A percentile compares a stretch with the other conserved stretches of the same genome.
phyloP scores from a whole-genome alignment of 2,329 filamentous ascomycete genomes.

The Trichothecium roseum region DNA sequence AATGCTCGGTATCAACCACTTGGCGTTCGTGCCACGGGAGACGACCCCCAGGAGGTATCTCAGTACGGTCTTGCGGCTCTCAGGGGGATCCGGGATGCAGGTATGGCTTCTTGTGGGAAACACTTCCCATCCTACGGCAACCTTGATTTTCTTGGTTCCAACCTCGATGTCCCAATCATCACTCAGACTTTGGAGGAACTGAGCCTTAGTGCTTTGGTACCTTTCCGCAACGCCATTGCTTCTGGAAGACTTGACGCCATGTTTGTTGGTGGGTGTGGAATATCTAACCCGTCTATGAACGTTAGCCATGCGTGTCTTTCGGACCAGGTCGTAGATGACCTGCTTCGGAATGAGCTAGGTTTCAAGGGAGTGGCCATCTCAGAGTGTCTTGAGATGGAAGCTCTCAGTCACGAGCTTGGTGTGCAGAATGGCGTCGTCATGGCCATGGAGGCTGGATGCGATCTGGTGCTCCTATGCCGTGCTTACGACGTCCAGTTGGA shows the following conservation, averaged over 20 bases:
- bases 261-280: constrained; percentile 91
- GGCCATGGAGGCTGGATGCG: constrained; percentile 93
- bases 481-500: constrained; percentile 85
- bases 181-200: constrained; percentile 89
- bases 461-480: constrained; percentile 79
- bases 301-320: constrained; percentile 92
- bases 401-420: constrained; percentile 89
- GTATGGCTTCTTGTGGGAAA: constrained; percentile 82
- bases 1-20: constrained; percentile 87
- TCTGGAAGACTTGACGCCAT: constrained; percentile 78
- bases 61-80: constrained; percentile 85
- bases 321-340: constrained; percentile 83
- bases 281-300: constrained; percentile 84
- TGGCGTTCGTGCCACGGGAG: constrained; percentile 79
- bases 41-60: constrained; percentile 91
- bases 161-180: constrained; percentile 86
- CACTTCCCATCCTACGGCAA: constrained; percentile 97
- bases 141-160: constrained; percentile 84
- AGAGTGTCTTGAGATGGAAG: constrained; percentile 94
- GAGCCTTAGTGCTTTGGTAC: constrained; percentile 81
- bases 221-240: constrained; percentile 81
- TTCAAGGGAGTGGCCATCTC: constrained; percentile 92
- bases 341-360: constrained; percentile 77
- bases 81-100: constrained; percentile 86
- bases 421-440: constrained; percentile 94